A percentile compares a stretch with the other conserved stretches of the same genome.
These are phyloP conservation scores for Arachnomyces sp. DNA, from an alignment of 2,329 filamentous ascomycete genomes.

Conservation along the genomic window DNA sequence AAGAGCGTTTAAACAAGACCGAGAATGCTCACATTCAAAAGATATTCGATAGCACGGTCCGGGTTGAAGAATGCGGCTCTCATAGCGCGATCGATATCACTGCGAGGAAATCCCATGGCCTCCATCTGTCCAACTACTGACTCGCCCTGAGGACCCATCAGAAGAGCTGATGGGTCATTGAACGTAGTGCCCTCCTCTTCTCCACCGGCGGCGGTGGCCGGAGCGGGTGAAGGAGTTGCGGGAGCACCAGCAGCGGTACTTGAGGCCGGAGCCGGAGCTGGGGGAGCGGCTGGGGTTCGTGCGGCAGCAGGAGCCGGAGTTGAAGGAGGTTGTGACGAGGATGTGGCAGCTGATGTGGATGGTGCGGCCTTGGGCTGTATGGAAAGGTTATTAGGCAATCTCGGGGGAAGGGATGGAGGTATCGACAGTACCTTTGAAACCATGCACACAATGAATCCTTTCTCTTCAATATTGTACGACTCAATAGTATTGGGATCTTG, in stretches of 20 bases:
- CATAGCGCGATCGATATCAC: constrained; percentile 88
- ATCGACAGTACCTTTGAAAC: constrained; percentile 72
- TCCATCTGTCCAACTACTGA: constrained; percentile 88
- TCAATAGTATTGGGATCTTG: constrained; percentile 96
- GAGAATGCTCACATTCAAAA: constrained; percentile 63
- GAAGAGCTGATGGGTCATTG: constrained; percentile 71
- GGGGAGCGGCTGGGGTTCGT: constrained; percentile 8
- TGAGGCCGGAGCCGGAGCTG: constrained; percentile 9
- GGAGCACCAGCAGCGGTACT: constrained; percentile 6
- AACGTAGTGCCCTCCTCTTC: constrained; percentile 37
- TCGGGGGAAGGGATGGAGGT: not conserved
- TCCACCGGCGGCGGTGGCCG: constrained; percentile 38
- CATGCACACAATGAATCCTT: constrained; percentile 98
- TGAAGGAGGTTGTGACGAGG: constrained; percentile 6
- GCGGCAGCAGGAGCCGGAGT: constrained; percentile 12
- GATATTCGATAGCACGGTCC: constrained; percentile 93
- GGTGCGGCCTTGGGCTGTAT: constrained; percentile 62
- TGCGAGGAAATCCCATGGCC: constrained; percentile 87
- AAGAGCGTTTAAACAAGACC: not conserved
- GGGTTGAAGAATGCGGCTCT: constrained; percentile 95
- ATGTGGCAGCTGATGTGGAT: constrained; percentile 20
- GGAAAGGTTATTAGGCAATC: constrained; percentile 1
- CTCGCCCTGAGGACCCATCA: constrained; percentile 74
- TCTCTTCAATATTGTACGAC: constrained; percentile 98
- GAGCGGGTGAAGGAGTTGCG: constrained; percentile 18